Base-by-base conservation (phyloP, 441 rosid species). In the Adansonia rubrostipa region DNA sequence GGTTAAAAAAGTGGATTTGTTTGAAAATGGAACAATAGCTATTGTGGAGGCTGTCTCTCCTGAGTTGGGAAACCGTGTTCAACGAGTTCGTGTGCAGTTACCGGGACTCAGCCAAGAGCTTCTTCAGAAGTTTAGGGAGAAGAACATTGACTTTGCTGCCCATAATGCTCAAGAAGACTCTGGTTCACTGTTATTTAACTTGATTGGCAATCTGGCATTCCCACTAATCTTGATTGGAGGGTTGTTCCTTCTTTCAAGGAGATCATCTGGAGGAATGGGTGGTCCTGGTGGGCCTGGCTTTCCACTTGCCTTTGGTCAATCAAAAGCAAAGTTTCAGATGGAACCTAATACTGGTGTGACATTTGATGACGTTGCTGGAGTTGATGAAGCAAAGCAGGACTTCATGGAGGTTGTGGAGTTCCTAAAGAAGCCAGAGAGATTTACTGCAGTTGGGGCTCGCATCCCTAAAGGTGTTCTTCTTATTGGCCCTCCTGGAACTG, bases 361-460 rank as follows among this genome's bases (percentile, higher is more conserved):
- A 63, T 93, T 93, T 73, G 96, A 95, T 82, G 99, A 95, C 81
- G 98, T 95, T 65, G 98, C 99, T 56, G 99, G 99, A 78, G 99
- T 95, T 13, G 99, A 95, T 81, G 99, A 95, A 85, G 99, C 98
- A 20, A 95, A 93, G 84, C 99, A 95, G 82, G 99, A 95, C 80
- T 95, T 95, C 87, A 91, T 93, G 95, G 99, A 95, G 86, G 98
- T 95, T 79, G 98, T 93, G 78, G 99, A 93, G 92, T 93, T 95
- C 82, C 77, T 95, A 42, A 95, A 93, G 90, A 95, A 93, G 87
- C 99, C 99, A 17, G 99, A 95, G 95, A 93, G 99, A 80, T 95
- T 95, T 81, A 93, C 99, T 42, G 97, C 98, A 0, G 85, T 95
- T 9, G 98, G 99, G 53, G 99, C 99, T 62, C 87, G 95, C 22